phyloP scores from a whole-genome alignment of 352 stramenopile species.

The Synura sp. region DNA sequence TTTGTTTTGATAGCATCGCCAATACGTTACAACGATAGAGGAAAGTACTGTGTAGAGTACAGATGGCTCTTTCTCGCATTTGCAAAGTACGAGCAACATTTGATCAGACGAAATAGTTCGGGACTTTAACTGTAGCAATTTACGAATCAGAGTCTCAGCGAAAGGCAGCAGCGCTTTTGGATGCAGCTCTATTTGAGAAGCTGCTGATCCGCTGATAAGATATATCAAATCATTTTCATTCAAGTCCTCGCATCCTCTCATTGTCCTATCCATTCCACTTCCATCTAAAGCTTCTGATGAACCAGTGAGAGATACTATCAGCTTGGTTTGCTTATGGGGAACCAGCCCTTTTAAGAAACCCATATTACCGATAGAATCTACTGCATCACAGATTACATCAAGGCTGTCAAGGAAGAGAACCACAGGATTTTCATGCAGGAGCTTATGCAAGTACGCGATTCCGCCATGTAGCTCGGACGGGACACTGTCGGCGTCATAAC shows the following conservation, averaged over 20 bases:
- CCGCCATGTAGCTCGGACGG: neutral
- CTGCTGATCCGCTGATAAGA: neutral
- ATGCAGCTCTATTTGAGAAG: neutral
- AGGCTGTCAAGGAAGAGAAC: neutral
- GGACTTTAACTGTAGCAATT: neutral
- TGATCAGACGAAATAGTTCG: neutral
- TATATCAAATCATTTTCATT: neutral
- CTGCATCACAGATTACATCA: neutral
- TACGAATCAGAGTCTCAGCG: too few species aligned
- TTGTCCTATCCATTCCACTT: neutral
- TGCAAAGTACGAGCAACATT: neutral
- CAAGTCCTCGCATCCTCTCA: neutral
- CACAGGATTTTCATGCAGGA: neutral
- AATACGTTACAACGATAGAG: neutral
- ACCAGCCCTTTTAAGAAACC: neutral
- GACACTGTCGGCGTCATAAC: neutral
- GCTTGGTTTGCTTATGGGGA: neutral
- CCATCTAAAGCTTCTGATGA: neutral
- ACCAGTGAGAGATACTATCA: neutral
- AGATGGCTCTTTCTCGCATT: neutral
- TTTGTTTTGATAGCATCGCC: too few species aligned
- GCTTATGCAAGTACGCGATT: neutral
- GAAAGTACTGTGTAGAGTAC: neutral
- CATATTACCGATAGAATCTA: neutral
- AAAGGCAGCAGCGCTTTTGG: neutral